Base-by-base conservation (phyloP, 2,329 filamentous ascomycete species). In the Monosporascus sp. region DNA sequence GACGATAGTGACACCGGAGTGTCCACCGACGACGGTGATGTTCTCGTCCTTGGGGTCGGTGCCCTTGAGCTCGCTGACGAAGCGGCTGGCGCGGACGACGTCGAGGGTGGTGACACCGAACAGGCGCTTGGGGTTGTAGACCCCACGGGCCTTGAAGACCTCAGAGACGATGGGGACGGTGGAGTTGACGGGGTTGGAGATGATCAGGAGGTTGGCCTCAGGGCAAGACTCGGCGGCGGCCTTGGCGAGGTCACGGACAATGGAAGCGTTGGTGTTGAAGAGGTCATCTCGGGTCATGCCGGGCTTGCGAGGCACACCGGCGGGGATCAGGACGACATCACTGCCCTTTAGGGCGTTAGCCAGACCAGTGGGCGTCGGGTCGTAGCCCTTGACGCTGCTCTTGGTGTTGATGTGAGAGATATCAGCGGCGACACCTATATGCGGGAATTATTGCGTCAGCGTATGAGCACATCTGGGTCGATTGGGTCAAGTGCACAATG, bases 261-360 rank as follows among this genome's bases (percentile, higher is more conserved):
- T 99, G 73, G 90, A 96, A 75, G 94, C 94, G 77, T 99, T 99
- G 83, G 93, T 99, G 86, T 97, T 97, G 91, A 99, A 99, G 61
- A 99, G 88, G 74, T 99, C 93, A 78, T 99, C 94, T 82, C 94
- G 92, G 79, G 89, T 96, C 94, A 99, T 99, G 78, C 94, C 94
- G 73, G 94, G 94, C 85, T 97, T 97, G 80, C 94, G 91, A 71
- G 94, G 94, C 63, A 99, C 93, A 82, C 94, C 94, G 69, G 94
- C 94, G 70, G 94, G 94, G 75, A 99, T 97, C 71, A 99, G 85
- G 70, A 99, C 90, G 66, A 99, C 86, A 77, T 97, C 91, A 69
- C 91, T 80, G 71, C 83, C 92, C 79, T 89, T 88, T 73, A 99
- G 84, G 69, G 86, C 87, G 61, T 81, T 82, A 66, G 83, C 82